Evolutionary conservation across 1,284 basidiomycete genomes (phyloP), one percentile per base, ranked within the genome.

Genomic region (Tilletiaria anomala): DNA sequence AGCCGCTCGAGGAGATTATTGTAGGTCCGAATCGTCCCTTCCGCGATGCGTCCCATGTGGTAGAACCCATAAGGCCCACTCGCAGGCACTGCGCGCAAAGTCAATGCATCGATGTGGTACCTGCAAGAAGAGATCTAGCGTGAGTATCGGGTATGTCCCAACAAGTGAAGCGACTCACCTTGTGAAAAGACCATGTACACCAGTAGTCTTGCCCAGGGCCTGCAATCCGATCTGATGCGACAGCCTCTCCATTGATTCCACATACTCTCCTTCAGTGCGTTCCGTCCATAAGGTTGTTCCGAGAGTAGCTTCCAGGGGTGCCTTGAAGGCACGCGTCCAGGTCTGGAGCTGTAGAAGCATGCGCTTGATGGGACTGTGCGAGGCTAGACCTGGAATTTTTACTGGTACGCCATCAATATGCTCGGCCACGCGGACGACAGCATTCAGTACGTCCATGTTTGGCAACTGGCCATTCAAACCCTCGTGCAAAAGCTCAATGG

Each of bases 391-490:
- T n/a, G n/a, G n/a, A n/a, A n/a, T n/a, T n/a, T n/a, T n/a, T n/a
- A n/a, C n/a, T n/a, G n/a, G n/a, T n/a, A n/a, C n/a, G n/a, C n/a
- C n/a, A n/a, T n/a, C n/a, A 8, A 78, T 77, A 58, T 76, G 77
- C 23, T 75, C 74, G 2, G 84, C 73, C 36, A 96, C 83, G 23
- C 78, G 68, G 3, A 77, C 72, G 35, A 87, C 74, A 0, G 85
- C 82, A 66, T 93, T 93, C 54, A 94, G 69, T 1, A 93, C 74
- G 66, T 99, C 91, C 68, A 94, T 86, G 61, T 99, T 99, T 0
- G 93, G 89, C 34, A 96, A 71, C 21, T 87, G 81, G 3, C 89
- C 91, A 64, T 96, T 91, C 4, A 86, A 73, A 5, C 91, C 93
- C 74, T 97, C 91, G 68, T 83, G 85, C 69, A 85, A 91, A 10